Evolutionary conservation across 192 early-diverging fungal species (phyloP).

Genomic region (Podila clonocystis): DNA sequence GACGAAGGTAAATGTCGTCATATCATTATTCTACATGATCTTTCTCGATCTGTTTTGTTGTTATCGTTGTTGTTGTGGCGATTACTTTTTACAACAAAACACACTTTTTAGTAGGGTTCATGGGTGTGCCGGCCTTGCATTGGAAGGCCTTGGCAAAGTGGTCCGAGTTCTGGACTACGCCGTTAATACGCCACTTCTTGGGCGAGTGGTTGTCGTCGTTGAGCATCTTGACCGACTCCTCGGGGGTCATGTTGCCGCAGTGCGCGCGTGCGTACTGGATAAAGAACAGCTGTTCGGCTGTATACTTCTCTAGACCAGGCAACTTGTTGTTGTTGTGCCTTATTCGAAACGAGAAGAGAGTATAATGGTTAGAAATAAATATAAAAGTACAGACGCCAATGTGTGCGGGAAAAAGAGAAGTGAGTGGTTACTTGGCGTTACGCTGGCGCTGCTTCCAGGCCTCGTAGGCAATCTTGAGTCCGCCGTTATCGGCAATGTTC

Average conservation of each 20-base stretch:
- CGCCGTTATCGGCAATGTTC: conserved; percentile 80
- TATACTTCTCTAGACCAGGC: conserved; percentile 61
- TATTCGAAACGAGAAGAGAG: not conserved
- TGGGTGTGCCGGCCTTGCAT: conserved; percentile 65
- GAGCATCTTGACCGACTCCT: conserved; percentile 26
- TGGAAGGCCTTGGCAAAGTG: conserved; percentile 76
- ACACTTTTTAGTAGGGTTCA: conserved; percentile 79
- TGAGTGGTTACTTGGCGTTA: not conserved
- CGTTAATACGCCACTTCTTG: conserved; percentile 69
- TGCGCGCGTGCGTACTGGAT: conserved; percentile 71
- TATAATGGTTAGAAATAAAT: not conserved
- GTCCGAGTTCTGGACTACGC: conserved; percentile 69
- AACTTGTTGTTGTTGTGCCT: conserved; percentile 35
- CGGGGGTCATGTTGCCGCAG: conserved; percentile 59
- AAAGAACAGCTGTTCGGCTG: conserved; percentile 73
- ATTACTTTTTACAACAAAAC: not conserved
- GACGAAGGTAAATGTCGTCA: no score
- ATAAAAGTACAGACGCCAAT: not conserved
- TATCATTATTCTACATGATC: no score
- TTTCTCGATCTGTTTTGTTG: no score
- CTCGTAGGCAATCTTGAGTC: conserved; percentile 55
- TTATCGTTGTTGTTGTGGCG: no score
- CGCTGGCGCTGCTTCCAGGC: conserved; percentile 51
- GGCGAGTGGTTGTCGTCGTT: conserved; percentile 71
- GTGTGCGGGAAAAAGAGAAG: no score